Base-by-base conservation (phyloP, 257 asterid species). In the Striga asiatica region DNA sequence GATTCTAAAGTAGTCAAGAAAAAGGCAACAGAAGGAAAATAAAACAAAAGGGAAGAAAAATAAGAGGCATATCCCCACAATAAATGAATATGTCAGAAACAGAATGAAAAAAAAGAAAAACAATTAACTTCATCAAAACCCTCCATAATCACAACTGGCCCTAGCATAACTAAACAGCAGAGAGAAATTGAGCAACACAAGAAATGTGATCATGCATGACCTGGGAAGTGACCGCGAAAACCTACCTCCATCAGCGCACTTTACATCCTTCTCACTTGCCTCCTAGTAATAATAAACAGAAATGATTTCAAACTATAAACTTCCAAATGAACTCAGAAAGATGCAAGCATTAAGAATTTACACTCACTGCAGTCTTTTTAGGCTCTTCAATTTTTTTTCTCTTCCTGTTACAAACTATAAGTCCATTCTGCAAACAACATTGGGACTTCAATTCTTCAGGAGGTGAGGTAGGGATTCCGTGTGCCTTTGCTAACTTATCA, bases 401-500 rank as follows among this genome's bases (percentile, higher is more conserved):
- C 84, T 88, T 92, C 75, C 65, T 77, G 64, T 62, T 65, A 56
- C 78, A 71, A 49, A 87, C 77, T 43, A 92, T 73, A 50, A 74
- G 56, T 58, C 98, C 98, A 70, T 92, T 70, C 67, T 74, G 82
- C 50, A 83, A 37, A 43, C 75, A 75, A 64, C 72, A 46, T 54
- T 55, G 66, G 45, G 56, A 61, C 58, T 78, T 80, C 38, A 92
- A 72, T 41, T 71, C 84, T 54, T 54, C 76, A 22, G 98, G 97
- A 53, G 84, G 83, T 46, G 55, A 50, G 23, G 80, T 73, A 68
- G 95, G 71, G 66, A 92, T 84, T 27, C 81, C 93, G 56, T 92
- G 81, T 75, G 71, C 72, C 79, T 60, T 76, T 31, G 97, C 91
- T 74, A 88, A 59, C 69, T 75, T 68, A 56, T 84, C 94, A 62